These are phyloP conservation scores for Bruguiera hainesii DNA, from an alignment of 441 rosid species.

Conservation along the genomic window DNA sequence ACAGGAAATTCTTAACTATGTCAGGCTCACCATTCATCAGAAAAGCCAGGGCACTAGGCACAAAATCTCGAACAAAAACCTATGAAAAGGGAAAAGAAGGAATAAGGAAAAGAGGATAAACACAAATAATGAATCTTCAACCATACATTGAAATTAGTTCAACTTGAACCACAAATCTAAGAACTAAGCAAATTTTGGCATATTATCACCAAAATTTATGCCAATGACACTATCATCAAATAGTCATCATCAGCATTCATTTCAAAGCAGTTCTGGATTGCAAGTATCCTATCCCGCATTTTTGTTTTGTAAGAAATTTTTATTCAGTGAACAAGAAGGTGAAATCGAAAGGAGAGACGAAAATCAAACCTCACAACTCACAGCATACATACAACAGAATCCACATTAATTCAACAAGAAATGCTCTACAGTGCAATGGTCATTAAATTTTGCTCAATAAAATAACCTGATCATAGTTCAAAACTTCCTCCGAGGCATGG, in stretches of 20 bases:
- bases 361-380: not conserved
- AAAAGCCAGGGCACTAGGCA: slow-evolving; percentile 73
- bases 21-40: slow-evolving; percentile 80
- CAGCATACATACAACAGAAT: slow-evolving; percentile 1
- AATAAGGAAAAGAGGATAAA: not conserved
- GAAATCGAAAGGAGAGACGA: not conserved
- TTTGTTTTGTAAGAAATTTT: not conserved
- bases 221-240: not conserved
- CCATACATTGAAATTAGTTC: not conserved
- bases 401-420: not conserved
- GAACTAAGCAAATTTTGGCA: not conserved
- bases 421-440: not conserved
- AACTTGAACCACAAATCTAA: not conserved
- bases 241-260: not conserved
- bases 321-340: not conserved
- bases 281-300: not conserved
- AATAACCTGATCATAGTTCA: slow-evolving; percentile 80
- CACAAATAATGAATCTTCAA: not conserved
- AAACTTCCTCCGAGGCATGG: slow-evolving; percentile 80
- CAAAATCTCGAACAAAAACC: slow-evolving; percentile 77
- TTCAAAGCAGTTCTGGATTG: not conserved
- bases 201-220: not conserved
- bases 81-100: slow-evolving; percentile 15
- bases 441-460: not conserved
- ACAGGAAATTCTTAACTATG: slow-evolving; percentile 64